Percentiles rank a stretch among this genome's conserved stretches.
Evolutionary conservation across 2,329 filamentous ascomycete genomes (phyloP).

Genomic region (Nemania sp.): DNA sequence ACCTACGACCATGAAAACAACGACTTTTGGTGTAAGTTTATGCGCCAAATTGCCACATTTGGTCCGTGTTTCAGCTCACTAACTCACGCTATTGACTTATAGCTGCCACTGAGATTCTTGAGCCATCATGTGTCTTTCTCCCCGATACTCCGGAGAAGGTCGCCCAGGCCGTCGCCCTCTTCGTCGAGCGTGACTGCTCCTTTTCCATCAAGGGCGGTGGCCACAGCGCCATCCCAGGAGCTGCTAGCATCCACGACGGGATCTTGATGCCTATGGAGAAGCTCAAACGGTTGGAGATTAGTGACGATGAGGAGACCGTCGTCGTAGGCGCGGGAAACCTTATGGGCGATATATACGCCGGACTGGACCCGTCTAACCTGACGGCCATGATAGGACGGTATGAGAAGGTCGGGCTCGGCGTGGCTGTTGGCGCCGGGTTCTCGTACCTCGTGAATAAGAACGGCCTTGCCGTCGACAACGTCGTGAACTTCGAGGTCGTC

Average conservation of each 20-base stretch:
- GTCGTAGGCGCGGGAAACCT: slow-evolving; percentile 19
- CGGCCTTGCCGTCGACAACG: slow-evolving; percentile 15
- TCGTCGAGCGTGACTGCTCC: slow-evolving; percentile 20
- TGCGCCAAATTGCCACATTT: not conserved
- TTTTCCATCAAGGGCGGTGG: slow-evolving; percentile 25
- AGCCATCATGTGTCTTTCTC: slow-evolving; percentile 6
- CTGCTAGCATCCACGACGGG: slow-evolving; percentile 26
- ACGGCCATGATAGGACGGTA: slow-evolving; percentile 22
- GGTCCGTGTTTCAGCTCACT: not conserved
- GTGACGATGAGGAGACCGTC: slow-evolving; percentile 6
- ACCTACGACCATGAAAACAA: not conserved
- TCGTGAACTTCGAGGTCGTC: slow-evolving; percentile 18
- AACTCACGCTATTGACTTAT: not conserved
- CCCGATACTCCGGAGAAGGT: slow-evolving; percentile 16
- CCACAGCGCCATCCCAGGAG: slow-evolving; percentile 24
- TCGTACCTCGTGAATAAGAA: slow-evolving; percentile 10
- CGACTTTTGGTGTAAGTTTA: slow-evolving; percentile 15
- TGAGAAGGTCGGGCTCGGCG: slow-evolving; percentile 18
- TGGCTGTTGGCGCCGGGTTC: slow-evolving; percentile 20
- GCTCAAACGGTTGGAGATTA: slow-evolving; percentile 14
- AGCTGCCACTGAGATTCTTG: slow-evolving; percentile 12
- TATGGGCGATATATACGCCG: slow-evolving; percentile 18
- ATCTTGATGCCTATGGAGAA: slow-evolving; percentile 24
- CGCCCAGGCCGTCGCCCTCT: slow-evolving; percentile 6
- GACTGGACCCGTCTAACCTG: slow-evolving; percentile 16